Percentiles rank a stretch among this genome's conserved stretches.
These are phyloP conservation scores for Albatrellus ellisii DNA, from an alignment of 768 basidiomycete species.

Conservation along the genomic window DNA sequence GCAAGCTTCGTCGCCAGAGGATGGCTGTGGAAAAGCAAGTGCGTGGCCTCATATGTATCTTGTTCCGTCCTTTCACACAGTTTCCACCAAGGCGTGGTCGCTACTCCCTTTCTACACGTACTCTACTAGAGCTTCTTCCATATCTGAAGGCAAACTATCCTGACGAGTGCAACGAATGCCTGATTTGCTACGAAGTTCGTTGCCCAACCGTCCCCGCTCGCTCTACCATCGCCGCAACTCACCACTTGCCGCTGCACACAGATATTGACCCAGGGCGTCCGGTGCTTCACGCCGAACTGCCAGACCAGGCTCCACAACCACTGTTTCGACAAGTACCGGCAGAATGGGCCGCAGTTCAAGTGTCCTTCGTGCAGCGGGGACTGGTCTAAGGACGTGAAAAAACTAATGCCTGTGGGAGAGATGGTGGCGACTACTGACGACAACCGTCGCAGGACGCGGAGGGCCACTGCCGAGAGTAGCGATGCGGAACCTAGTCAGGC, in stretches of 20 bases:
- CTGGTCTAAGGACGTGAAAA: conserved; percentile 47
- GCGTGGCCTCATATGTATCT: conserved; percentile 17
- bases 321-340: conserved; percentile 43
- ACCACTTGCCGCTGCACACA: conserved; percentile 16
- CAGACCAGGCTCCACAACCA: conserved; percentile 48
- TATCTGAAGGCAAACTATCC: conserved; percentile 67
- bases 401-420: conserved; percentile 52
- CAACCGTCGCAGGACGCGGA: conserved; percentile 8
- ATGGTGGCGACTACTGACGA: conserved; percentile 16
- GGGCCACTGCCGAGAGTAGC: conserved; percentile 35
- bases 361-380: conserved; percentile 47
- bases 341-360: conserved; percentile 22
- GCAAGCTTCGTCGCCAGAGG: conserved; percentile 75
- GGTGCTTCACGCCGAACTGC: conserved; percentile 51
- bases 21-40: conserved; percentile 69
- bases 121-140: conserved; percentile 55
- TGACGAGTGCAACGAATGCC: conserved; percentile 60
- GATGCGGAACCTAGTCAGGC: conserved; percentile 24
- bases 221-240: neutral
- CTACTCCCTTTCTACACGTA: conserved; percentile 65
- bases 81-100: conserved; percentile 37
- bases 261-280: conserved; percentile 57
- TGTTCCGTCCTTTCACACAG: neutral
- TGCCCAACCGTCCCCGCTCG: neutral
- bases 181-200: conserved; percentile 56